Evolutionary conservation across 2,329 filamentous ascomycete species (phyloP).

Genomic region (Ilyonectria robusta): DNA sequence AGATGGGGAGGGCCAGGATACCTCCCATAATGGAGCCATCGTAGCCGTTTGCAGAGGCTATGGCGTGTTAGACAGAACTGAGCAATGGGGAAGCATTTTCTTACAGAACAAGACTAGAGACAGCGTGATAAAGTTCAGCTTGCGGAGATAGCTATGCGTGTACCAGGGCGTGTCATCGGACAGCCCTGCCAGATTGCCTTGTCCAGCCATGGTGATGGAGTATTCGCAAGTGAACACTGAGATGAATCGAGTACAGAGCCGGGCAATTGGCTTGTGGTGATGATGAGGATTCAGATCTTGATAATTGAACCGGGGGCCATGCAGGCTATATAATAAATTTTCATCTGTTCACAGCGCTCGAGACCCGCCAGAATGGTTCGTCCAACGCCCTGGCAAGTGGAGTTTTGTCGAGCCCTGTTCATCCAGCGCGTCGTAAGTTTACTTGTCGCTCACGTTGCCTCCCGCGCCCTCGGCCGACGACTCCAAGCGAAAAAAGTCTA

Average conservation of each 20-base stretch:
- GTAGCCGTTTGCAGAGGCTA: conserved; percentile 35
- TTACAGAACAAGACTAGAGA: conserved; percentile 36
- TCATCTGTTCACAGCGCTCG: conserved; percentile 10
- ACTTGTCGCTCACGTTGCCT: background rate
- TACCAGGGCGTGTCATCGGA: conserved; percentile 33
- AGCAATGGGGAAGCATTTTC: background rate
- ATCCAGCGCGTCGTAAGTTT: conserved; percentile 19
- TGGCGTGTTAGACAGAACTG: background rate
- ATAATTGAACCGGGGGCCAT: conserved; percentile 7
- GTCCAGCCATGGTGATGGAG: conserved; percentile 15
- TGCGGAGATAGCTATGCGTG: conserved; percentile 29
- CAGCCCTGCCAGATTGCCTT: conserved; percentile 9
- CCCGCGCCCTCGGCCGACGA: conserved; percentile 10
- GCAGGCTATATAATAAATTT: conserved; percentile 28
- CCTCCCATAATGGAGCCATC: conserved; percentile 33
- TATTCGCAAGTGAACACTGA: no score
- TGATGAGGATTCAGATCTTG: conserved; percentile 2
- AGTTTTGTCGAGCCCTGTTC: background rate
- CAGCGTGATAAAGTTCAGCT: conserved; percentile 37
- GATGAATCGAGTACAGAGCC: background rate
- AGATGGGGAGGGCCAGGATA: conserved; percentile 36
- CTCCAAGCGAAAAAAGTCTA: conserved; percentile 5
- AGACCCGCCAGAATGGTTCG: conserved; percentile 26
- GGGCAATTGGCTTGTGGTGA: background rate
- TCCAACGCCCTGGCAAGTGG: conserved; percentile 17